Conservation (phyloP, 768 basidiomycete genomes). For the Phlegmacium glaucopus region DNA sequence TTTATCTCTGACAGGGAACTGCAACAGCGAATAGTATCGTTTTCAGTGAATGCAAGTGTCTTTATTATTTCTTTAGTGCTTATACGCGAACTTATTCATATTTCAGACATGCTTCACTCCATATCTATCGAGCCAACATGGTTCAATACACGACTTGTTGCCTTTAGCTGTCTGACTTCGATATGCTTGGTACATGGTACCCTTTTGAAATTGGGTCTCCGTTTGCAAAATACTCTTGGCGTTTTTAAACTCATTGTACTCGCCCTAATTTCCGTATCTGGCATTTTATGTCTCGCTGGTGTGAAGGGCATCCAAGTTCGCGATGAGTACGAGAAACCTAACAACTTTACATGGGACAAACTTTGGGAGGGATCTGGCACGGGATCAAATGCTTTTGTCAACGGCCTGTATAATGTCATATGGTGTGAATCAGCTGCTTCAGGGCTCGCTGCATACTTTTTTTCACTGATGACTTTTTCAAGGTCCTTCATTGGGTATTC, state of each 20-base stretch:
- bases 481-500: slow-evolving; percentile 76
- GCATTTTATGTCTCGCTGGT: slow-evolving; percentile 47
- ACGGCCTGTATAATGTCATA: slow-evolving; percentile 65
- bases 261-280: slow-evolving; percentile 46
- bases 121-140: slow-evolving; percentile 42
- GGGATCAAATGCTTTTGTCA: slow-evolving; percentile 58
- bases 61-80: not conserved
- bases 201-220: slow-evolving; percentile 50
- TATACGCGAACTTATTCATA: not conserved
- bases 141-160: slow-evolving; percentile 48
- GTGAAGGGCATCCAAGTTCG: slow-evolving; percentile 47
- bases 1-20: slow-evolving; percentile 41
- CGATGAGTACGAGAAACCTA: slow-evolving; percentile 47
- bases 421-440: slow-evolving; percentile 43
- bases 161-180: slow-evolving; percentile 53
- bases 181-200: slow-evolving; percentile 56
- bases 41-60: slow-evolving; percentile 66
- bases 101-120: slow-evolving; percentile 56
- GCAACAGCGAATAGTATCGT: slow-evolving; percentile 59
- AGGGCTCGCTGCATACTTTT: not conserved
- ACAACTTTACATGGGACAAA: slow-evolving; percentile 56
- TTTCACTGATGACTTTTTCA: not conserved
- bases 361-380: slow-evolving; percentile 63
- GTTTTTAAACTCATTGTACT: slow-evolving; percentile 59
- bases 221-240: slow-evolving; percentile 62